phyloP scores from a whole-genome alignment of 2,329 filamentous ascomycete genomes.

The Aureobasidium sp. region DNA sequence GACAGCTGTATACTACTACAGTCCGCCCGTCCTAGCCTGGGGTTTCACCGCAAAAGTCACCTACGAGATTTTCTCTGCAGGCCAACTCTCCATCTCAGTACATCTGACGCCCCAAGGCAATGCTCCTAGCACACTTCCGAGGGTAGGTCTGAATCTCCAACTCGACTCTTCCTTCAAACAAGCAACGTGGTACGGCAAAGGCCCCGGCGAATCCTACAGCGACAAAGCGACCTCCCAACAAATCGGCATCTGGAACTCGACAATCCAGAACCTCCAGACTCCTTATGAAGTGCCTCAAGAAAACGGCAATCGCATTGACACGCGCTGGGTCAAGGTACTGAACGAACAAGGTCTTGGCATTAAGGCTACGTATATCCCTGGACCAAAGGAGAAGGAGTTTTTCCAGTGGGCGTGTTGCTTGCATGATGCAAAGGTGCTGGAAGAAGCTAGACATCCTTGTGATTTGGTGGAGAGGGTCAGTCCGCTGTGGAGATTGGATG shows the following conservation, averaged over 20 bases:
- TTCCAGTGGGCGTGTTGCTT: slow-evolving; percentile 11
- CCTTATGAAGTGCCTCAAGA: slow-evolving; percentile 64
- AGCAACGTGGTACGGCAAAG: slow-evolving; percentile 56
- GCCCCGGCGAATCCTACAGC: slow-evolving; percentile 58
- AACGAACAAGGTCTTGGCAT: slow-evolving; percentile 27
- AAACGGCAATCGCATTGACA: slow-evolving; percentile 56
- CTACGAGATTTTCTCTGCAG: slow-evolving; percentile 46
- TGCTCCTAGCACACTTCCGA: slow-evolving; percentile 50
- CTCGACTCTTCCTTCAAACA: slow-evolving; percentile 41
- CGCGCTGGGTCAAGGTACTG: slow-evolving; percentile 46
- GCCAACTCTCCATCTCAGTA: slow-evolving; percentile 42
- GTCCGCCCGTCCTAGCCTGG: slow-evolving; percentile 58
- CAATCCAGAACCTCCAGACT: slow-evolving; percentile 47
- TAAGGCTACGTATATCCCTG: slow-evolving; percentile 22
- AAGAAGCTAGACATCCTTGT: slow-evolving; percentile 1
- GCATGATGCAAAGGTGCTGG: slow-evolving; percentile 11
- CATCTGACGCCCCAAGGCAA: slow-evolving; percentile 39
- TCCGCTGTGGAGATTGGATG: slow-evolving; percentile 11
- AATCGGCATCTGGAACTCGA: slow-evolving; percentile 43
- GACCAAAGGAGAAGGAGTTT: neutral
- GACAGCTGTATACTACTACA: slow-evolving; percentile 28
- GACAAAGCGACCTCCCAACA: slow-evolving; percentile 58
- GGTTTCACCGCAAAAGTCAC: slow-evolving; percentile 38
- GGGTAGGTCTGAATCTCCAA: slow-evolving; percentile 54
- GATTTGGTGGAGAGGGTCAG: neutral